Base-by-base conservation (phyloP, 2,329 filamentous ascomycete genomes). In the Phoma sp. region DNA sequence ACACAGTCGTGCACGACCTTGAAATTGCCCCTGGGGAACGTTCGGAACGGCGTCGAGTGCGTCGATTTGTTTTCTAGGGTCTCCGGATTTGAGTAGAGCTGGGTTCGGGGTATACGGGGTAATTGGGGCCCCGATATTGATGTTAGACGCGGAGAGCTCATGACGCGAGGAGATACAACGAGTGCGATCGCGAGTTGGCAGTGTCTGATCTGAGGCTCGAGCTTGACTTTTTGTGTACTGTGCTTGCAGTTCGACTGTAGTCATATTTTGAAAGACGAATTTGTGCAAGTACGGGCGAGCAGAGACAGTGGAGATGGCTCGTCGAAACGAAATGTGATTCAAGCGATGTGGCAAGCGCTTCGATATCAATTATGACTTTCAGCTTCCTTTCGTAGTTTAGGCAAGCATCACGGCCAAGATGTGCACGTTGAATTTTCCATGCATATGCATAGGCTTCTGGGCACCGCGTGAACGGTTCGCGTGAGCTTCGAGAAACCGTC, bases 61-160 rank as follows among this genome's bases (percentile, higher is more conserved):
- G 27, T 43, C 33, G 19, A 33, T 12, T 39, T 29, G 27, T 55
- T 55, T 40, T 44, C 51, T 55, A 55, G 44, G 51, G 39, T 10
- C 49, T 52, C 36, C 43, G 19, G 43, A 31, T 40, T 52, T 46
- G 46, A 21, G 29, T 31, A 24, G 31, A 36, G 17, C 4, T 24
- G 22, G 6, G 31, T 41, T 52, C 22, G 50, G 40, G 40, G 40
- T 43, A 15, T 41, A 24, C 29, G 39, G 49, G 43, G 43, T 40
- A 24, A 27, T 39, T 49, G 51, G 51, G 51, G 51, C 44, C 51
- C 51, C 51, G 13, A 35, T n/a, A n/a, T n/a, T 25, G 33, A 48
- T 6, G 25, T 10, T 22, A 9, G 17, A 6, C 31, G 29, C 29
- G 33, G 38, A 36, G 45, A 15, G 12, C 13, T 17, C 17, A 17